Evolutionary conservation across 768 basidiomycete genomes (phyloP).

Genomic region (Lactifluus rugatus): DNA sequence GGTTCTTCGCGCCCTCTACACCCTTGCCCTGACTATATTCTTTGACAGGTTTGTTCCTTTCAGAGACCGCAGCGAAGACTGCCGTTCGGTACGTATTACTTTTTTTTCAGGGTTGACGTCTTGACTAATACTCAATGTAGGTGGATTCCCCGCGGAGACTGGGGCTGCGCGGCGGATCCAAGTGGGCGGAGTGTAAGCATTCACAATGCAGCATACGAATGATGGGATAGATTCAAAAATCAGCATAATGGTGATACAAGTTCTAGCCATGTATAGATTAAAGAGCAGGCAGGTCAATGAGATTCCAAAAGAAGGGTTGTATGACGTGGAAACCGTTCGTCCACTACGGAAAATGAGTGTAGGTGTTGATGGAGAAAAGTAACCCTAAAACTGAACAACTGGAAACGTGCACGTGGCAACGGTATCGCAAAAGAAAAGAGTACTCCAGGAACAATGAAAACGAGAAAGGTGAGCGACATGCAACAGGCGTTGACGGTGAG

Average conservation of each 20-base stretch:
- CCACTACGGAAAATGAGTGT: constrained; percentile 15
- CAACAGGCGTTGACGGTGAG: constrained; percentile 20
- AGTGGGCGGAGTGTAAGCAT: constrained; percentile 93
- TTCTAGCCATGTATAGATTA: constrained; percentile 25
- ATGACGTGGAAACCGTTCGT: constrained; percentile 12
- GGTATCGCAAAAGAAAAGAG: constrained; percentile 20
- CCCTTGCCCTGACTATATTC: background rate
- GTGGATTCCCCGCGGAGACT: constrained; percentile 93
- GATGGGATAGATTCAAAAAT: constrained; percentile 12
- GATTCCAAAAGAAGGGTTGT: constrained; percentile 17
- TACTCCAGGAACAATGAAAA: constrained; percentile 14
- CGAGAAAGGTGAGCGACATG: constrained; percentile 9
- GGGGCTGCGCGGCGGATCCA: constrained; percentile 93
- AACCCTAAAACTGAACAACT: constrained; percentile 5
- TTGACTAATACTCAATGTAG: constrained; percentile 28
- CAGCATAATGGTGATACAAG: constrained; percentile 28
- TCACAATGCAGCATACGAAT: constrained; percentile 80
- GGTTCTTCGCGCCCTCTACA: constrained; percentile 5
- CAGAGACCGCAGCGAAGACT: constrained; percentile 76
- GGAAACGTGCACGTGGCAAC: constrained; percentile 15
- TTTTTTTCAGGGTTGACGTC: background rate
- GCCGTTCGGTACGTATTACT: constrained; percentile 65
- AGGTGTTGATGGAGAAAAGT: constrained; percentile 10
- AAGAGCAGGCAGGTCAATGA: constrained; percentile 21
- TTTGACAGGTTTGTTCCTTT: constrained; percentile 64